Evolutionary conservation across 768 basidiomycete genomes (phyloP).

Genomic region (Bullera alba): DNA sequence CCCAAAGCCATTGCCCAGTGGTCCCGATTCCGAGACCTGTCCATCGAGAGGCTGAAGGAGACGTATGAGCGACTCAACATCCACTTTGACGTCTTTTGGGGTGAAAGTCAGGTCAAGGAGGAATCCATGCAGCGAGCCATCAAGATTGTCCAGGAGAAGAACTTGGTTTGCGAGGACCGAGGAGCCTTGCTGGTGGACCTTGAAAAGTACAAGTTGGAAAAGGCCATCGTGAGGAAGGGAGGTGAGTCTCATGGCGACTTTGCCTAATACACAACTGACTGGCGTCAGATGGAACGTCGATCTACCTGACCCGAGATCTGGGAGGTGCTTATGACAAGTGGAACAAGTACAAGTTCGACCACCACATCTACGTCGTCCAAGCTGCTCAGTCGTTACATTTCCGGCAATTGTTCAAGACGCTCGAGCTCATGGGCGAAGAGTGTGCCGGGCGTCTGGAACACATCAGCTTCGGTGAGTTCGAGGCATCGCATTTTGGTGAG

Average conservation of each 20-base stretch:
- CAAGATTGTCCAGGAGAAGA: slow-evolving; percentile 62
- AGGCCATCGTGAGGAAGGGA: slow-evolving; percentile 76
- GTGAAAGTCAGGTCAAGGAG: slow-evolving; percentile 64
- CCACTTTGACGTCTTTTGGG: slow-evolving; percentile 82
- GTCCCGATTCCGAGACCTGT: slow-evolving; percentile 85
- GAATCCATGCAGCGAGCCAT: slow-evolving; percentile 62
- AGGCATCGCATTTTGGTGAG: slow-evolving; percentile 50
- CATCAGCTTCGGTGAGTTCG: slow-evolving; percentile 56
- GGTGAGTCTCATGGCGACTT: slow-evolving; percentile 24
- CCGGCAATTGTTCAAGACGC: slow-evolving; percentile 86
- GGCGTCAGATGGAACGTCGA: slow-evolving; percentile 74
- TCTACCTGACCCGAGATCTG: slow-evolving; percentile 92
- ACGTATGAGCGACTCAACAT: slow-evolving; percentile 87
- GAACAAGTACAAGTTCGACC: slow-evolving; percentile 81
- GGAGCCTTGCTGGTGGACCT: slow-evolving; percentile 75
- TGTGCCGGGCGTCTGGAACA: slow-evolving; percentile 80
- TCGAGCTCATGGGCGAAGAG: slow-evolving; percentile 78
- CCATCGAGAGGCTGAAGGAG: slow-evolving; percentile 77
- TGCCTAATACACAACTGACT: background rate
- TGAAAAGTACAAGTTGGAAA: slow-evolving; percentile 83
- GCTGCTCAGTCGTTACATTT: slow-evolving; percentile 69
- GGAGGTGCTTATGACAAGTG: slow-evolving; percentile 87
- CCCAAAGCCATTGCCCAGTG: slow-evolving; percentile 75
- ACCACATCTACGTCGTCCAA: slow-evolving; percentile 89
- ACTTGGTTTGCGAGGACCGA: slow-evolving; percentile 53